Percentiles rank a stretch among this genome's conserved stretches.
phyloP scores from a whole-genome alignment of 106 monocot genomes.

The Dendrobium officinale region DNA sequence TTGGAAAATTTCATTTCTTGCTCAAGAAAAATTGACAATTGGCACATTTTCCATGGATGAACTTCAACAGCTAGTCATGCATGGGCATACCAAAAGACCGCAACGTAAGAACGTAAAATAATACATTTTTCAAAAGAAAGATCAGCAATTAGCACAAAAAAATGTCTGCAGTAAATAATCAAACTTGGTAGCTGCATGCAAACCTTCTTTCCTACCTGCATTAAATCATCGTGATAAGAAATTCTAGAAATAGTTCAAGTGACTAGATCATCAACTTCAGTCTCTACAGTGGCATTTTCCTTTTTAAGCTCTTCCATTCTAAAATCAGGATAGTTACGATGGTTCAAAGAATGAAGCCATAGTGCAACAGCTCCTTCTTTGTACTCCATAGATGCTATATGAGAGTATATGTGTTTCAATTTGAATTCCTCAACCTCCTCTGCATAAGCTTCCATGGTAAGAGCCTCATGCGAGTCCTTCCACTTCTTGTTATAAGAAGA shows the following conservation, averaged over 20 bases:
- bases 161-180: not conserved
- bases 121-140: not conserved
- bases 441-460: conserved; percentile 75
- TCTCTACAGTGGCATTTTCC: not conserved
- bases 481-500: conserved; percentile 93
- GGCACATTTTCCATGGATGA: not conserved
- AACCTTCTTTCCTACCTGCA: not conserved
- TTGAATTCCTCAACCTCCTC: conserved; percentile 79
- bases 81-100: not conserved
- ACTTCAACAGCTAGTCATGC: not conserved
- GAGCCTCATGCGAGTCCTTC: conserved; percentile 82
- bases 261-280: conserved; percentile 1
- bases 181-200: not conserved
- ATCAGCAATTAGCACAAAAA: not conserved
- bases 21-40: not conserved
- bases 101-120: not conserved
- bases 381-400: conserved; percentile 89
- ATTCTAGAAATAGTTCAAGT: not conserved
- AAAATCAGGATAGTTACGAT: conserved; percentile 85
- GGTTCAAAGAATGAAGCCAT: conserved; percentile 91
- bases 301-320: conserved; percentile 20
- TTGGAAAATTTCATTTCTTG: not conserved
- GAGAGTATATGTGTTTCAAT: conserved; percentile 56
- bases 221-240: no score
- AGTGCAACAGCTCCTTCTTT: conserved; percentile 89